Base-by-base conservation (phyloP, 75 land plant species). In the Gnetum montanum region DNA sequence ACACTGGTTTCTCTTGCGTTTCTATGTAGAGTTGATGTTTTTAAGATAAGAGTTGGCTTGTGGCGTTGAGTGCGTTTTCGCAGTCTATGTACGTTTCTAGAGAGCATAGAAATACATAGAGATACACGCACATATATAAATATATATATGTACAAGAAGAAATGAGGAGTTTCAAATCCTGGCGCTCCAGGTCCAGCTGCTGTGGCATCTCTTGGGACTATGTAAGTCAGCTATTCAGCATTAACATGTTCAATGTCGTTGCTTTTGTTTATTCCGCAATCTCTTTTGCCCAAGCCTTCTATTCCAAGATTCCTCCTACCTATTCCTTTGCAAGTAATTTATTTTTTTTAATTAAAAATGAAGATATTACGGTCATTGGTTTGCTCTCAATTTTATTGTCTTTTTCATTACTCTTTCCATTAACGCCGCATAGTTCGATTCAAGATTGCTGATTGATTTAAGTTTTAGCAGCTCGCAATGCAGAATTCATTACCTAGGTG, bases 101-200 rank as follows among this genome's bases (percentile, higher is more conserved):
- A n/a, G n/a, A n/a, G n/a, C n/a, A n/a, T n/a, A n/a, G n/a, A n/a
- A n/a, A n/a, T n/a, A n/a, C n/a, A n/a, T n/a, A n/a, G n/a, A n/a
- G n/a, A n/a, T n/a, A n/a, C n/a, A n/a, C n/a, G n/a, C n/a, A n/a
- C n/a, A n/a, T n/a, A n/a, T n/a, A n/a, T n/a, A n/a, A n/a, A n/a
- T n/a, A n/a, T n/a, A n/a, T n/a, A n/a, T n/a, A n/a, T n/a, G n/a
- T n/a, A n/a, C n/a, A n/a, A n/a, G n/a, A 26, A 49, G 16, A 20
- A 2, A 52, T 52, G 55, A 52, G 34, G 55, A 30, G 18, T 15
- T 33, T 52, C 35, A 52, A 52, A 52, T 7, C 37, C 34, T 52
- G 55, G 55, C 55, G 55, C 7, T 33, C 55, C 29, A 52, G 33
- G 25, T 33, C 55, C 2, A 16, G 6, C 4, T 52, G 37, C 22